A percentile compares a stretch with the other conserved stretches of the same genome.
phyloP scores from a whole-genome alignment of 306 rosid species.

The Dryas drummondii region DNA sequence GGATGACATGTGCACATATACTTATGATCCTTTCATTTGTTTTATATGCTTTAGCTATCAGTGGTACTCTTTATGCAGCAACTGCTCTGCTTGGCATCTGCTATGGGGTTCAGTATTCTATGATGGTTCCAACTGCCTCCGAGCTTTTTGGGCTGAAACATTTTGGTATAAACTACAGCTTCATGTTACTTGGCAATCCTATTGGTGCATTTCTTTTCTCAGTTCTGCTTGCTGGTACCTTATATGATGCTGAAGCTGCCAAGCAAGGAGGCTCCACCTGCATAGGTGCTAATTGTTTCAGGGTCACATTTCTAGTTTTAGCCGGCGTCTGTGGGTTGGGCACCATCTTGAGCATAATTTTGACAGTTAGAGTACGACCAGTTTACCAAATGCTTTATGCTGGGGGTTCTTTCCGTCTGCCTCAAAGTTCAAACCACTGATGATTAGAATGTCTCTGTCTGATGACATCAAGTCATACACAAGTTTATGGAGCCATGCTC shows the following conservation, averaged over 20 bases:
- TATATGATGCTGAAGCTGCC: slow-evolving; percentile 75
- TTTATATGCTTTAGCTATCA: slow-evolving; percentile 55
- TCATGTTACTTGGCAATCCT: slow-evolving; percentile 67
- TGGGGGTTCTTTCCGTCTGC: slow-evolving; percentile 57
- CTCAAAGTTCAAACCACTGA: slow-evolving; percentile 34
- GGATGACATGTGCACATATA: slow-evolving; percentile 69
- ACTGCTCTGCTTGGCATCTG: slow-evolving; percentile 71
- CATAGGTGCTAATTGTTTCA: slow-evolving; percentile 68
- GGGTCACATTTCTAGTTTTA: slow-evolving; percentile 68
- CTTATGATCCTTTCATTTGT: slow-evolving; percentile 53
- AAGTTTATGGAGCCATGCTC: slow-evolving; percentile 1
- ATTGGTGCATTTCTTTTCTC: slow-evolving; percentile 74
- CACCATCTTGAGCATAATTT: slow-evolving; percentile 57
- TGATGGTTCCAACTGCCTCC: slow-evolving; percentile 53
- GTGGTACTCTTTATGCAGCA: slow-evolving; percentile 60
- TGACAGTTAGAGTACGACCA: slow-evolving; percentile 65
- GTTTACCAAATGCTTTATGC: slow-evolving; percentile 76
- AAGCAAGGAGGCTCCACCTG: slow-evolving; percentile 72
- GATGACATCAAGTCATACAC: neutral
- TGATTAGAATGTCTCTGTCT: neutral
- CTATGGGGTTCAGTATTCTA: slow-evolving; percentile 59
- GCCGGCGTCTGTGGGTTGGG: slow-evolving; percentile 66
- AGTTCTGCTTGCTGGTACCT: slow-evolving; percentile 54
- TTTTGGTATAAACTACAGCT: slow-evolving; percentile 60
- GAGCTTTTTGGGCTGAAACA: slow-evolving; percentile 71